Percentiles rank a stretch among this genome's conserved stretches.
phyloP scores from a whole-genome alignment of 495 filamentous ascomycete species.

The Penicillium ochrochloron region DNA sequence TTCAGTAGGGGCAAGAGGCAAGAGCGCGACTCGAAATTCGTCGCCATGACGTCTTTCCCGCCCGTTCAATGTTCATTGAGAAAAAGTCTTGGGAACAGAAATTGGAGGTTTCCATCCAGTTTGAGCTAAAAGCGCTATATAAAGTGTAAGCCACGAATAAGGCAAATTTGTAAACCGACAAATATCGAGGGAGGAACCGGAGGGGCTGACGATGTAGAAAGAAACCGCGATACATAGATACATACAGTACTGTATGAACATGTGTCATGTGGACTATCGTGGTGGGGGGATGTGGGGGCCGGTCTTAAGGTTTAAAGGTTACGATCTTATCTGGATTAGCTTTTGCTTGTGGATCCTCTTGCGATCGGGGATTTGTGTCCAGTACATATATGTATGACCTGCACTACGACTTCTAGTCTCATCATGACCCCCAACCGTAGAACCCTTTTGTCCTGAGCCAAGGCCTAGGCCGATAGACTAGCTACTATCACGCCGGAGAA shows the following conservation, averaged over 20 bases:
- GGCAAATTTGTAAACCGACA: neutral
- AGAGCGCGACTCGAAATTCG: neutral
- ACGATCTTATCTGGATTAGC: neutral
- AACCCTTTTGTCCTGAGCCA: too few relatives aligned
- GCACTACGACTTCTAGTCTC: too few relatives aligned
- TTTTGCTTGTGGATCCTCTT: neutral
- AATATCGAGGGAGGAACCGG: neutral
- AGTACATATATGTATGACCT: too few relatives aligned
- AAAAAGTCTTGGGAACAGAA: too few relatives aligned
- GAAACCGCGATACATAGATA: neutral
- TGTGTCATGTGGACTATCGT: neutral
- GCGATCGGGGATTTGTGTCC: too few relatives aligned
- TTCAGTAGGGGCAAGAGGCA: neutral
- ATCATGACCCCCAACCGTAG: too few relatives aligned
- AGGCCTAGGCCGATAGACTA: too few relatives aligned
- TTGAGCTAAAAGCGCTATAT: neutral
- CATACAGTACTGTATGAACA: neutral
- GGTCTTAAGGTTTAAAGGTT: neutral
- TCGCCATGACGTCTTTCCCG: constrained; percentile 9
- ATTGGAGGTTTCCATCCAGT: neutral
- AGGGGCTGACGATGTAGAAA: neutral
- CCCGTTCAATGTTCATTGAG: neutral
- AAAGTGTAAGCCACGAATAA: neutral
- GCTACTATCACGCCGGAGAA: too few relatives aligned
- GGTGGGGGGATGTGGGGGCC: neutral